A percentile compares a stretch with the other conserved stretches of the same genome.
Conservation (phyloP, 345 rosid species). For the Moricandia arvensis region DNA sequence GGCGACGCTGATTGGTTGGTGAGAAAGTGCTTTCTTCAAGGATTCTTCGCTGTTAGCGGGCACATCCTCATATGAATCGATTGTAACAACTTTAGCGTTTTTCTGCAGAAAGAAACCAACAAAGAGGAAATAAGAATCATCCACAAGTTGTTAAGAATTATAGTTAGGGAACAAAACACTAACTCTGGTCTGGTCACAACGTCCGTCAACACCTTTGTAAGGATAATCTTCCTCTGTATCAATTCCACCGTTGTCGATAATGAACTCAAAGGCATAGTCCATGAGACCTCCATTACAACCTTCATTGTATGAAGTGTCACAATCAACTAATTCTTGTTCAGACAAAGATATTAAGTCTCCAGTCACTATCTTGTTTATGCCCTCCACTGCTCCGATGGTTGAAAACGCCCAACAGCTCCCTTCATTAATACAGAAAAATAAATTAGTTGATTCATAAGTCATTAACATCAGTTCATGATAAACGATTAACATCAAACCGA, state of each 20-base stretch:
- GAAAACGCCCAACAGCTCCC: conserved; percentile 98
- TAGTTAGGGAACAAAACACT: conserved; percentile 1
- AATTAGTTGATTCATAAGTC: background rate
- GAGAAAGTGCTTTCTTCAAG: conserved; percentile 62
- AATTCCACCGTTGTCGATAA: conserved; percentile 67
- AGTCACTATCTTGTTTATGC: conserved; percentile 69
- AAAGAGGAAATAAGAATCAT: background rate
- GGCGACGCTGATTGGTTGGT: conserved; percentile 71
- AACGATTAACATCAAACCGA: background rate
- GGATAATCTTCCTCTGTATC: conserved; percentile 75
- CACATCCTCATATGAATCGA: conserved; percentile 59
- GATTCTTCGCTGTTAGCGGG: conserved; percentile 57
- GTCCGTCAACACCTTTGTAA: conserved; percentile 48
- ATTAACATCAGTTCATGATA: background rate
- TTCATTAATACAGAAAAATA: conserved; percentile 14
- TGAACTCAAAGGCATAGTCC: conserved; percentile 74
- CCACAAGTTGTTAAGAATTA: conserved; percentile 2
- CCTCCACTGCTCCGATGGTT: conserved; percentile 76
- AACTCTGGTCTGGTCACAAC: conserved; percentile 58
- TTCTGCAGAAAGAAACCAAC: conserved; percentile 42
- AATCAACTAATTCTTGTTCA: conserved; percentile 82
- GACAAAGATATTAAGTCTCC: conserved; percentile 61
- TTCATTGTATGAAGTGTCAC: conserved; percentile 56
- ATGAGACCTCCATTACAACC: conserved; percentile 90
- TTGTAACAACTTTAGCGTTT: conserved; percentile 63